These are phyloP conservation scores for Ajuga chamaepitys DNA, from an alignment of 257 asterid genomes.

Conservation along the genomic window DNA sequence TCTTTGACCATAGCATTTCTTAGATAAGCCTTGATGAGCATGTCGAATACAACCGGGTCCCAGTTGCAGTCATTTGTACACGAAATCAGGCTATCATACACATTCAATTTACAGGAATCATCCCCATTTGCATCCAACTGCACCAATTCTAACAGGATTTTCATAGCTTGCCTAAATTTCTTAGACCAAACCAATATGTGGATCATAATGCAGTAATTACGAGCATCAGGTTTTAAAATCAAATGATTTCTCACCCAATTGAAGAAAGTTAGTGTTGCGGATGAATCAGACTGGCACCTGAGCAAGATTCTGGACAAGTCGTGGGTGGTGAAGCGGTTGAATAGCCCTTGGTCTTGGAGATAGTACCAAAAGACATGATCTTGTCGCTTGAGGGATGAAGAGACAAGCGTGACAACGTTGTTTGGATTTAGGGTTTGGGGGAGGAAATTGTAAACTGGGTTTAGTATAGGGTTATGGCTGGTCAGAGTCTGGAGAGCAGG, in stretches of 20 bases:
- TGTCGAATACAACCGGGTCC: constrained; percentile 85
- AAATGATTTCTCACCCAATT: constrained; percentile 55
- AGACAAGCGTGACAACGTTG: constrained; percentile 54
- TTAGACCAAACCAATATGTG: constrained; percentile 76
- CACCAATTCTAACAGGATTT: constrained; percentile 46
- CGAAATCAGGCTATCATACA: constrained; percentile 42
- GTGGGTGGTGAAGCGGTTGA: constrained; percentile 37
- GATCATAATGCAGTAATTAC: constrained; percentile 46
- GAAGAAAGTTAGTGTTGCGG: constrained; percentile 58
- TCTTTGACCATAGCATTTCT: constrained; percentile 46
- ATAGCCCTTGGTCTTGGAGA: constrained; percentile 42
- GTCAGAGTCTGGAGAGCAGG: constrained; percentile 30
- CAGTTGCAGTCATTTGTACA: constrained; percentile 55
- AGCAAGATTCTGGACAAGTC: constrained; percentile 66
- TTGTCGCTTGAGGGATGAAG: constrained; percentile 45
- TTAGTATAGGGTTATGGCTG: constrained; percentile 24
- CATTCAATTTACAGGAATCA: constrained; percentile 17
- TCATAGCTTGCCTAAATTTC: constrained; percentile 60
- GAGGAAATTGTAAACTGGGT: constrained; percentile 58
- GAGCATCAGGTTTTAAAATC: constrained; percentile 30
- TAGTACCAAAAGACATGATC: constrained; percentile 22
- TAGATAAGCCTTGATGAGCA: constrained; percentile 82
- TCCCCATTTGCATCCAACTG: constrained; percentile 20
- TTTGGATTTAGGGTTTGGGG: constrained; percentile 61
- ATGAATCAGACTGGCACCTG: constrained; percentile 81